phyloP scores from a whole-genome alignment of 2,329 filamentous ascomycete species.

The Botrytis fragariae region DNA sequence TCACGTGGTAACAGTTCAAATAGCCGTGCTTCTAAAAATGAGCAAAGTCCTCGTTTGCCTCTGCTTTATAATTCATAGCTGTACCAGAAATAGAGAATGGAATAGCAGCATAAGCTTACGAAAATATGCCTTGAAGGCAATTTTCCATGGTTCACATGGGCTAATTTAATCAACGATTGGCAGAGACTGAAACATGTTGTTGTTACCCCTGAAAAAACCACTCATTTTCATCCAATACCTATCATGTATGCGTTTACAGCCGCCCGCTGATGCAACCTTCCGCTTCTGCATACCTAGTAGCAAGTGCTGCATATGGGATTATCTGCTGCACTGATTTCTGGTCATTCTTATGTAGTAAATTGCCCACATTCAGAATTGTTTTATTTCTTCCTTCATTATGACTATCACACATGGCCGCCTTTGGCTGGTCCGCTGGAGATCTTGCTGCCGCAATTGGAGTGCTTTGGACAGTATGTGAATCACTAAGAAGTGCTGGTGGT shows the following conservation, averaged over 20 bases:
- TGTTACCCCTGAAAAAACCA: background rate
- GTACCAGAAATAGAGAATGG: background rate
- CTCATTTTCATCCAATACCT: background rate
- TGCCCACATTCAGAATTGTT: background rate
- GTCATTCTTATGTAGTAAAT: background rate
- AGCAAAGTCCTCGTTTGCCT: background rate
- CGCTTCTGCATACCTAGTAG: background rate
- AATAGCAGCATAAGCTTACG: background rate
- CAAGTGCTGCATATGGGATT: background rate
- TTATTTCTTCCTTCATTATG: background rate
- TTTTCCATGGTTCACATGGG: background rate
- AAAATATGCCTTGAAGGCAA: background rate
- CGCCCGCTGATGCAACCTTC: background rate
- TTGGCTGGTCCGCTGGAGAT: conserved; percentile 12
- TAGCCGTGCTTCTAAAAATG: background rate
- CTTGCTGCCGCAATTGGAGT: background rate
- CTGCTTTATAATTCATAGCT: background rate
- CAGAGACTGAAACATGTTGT: background rate
- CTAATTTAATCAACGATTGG: background rate
- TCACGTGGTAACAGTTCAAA: background rate
- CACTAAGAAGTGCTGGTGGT: background rate
- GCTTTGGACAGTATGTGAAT: background rate
- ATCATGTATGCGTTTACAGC: background rate
- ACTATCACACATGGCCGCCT: conserved; percentile 3
- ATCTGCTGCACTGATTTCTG: background rate